A percentile compares a stretch with the other conserved stretches of the same genome.
Evolutionary conservation across 2,329 filamentous ascomycete genomes (phyloP).

Genomic region (Aspergillus brasiliensis): DNA sequence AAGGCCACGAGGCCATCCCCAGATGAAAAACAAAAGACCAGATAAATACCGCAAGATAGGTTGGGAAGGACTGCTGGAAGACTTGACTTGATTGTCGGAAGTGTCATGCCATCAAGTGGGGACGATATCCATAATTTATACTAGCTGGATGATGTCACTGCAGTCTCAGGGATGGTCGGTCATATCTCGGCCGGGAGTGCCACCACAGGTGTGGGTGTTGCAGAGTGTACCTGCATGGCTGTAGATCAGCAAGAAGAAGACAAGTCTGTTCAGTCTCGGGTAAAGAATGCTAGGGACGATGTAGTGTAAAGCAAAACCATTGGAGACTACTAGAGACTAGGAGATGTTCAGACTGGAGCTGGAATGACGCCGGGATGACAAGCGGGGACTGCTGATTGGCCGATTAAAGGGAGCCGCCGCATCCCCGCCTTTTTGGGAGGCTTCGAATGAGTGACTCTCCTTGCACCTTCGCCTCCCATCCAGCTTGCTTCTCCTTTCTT

Average conservation of each 20-base stretch:
- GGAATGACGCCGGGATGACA: constrained; percentile 18
- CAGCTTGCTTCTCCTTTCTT: neutral
- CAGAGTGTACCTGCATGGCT: too few species aligned
- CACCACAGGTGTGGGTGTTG: neutral
- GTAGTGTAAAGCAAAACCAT: too few species aligned
- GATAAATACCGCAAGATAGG: too few species aligned
- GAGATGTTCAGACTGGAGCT: neutral
- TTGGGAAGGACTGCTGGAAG: constrained; percentile 31
- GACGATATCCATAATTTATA: too few species aligned
- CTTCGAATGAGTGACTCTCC: neutral
- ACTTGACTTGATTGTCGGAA: constrained; percentile 22
- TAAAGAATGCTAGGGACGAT: too few species aligned
- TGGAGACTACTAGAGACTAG: neutral
- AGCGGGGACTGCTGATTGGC: constrained; percentile 22
- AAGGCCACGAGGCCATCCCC: constrained; percentile 7
- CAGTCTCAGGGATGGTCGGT: too few species aligned
- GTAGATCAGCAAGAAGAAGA: too few species aligned
- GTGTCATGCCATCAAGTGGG: too few species aligned
- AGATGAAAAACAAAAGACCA: too few species aligned
- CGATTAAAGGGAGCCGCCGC: neutral
- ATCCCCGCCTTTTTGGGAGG: neutral
- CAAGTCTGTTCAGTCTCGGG: too few species aligned
- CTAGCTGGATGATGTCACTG: too few species aligned
- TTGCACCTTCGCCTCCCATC: neutral
- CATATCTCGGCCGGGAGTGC: too few species aligned